A percentile compares a stretch with the other conserved stretches of the same genome.
phyloP scores from a whole-genome alignment of 768 basidiomycete species.

The Paxillus involutus region DNA sequence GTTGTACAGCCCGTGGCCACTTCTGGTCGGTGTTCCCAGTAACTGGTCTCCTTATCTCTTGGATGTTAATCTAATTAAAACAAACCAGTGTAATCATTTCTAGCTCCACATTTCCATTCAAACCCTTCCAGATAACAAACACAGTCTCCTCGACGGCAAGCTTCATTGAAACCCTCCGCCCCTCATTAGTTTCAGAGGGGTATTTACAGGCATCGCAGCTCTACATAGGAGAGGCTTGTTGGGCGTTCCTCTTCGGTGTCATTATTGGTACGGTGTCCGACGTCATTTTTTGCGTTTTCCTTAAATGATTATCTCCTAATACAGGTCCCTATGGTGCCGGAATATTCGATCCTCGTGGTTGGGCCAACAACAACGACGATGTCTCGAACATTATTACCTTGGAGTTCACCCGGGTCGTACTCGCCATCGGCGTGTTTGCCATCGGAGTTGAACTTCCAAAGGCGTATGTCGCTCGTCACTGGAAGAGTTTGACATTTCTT shows the following conservation, averaged over 20 bases:
- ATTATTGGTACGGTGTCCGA: conserved; percentile 64
- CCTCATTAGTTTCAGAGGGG: background rate
- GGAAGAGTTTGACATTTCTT: conserved; percentile 85
- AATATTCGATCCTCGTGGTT: conserved; percentile 79
- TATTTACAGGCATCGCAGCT: conserved; percentile 41
- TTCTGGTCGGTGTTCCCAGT: no score
- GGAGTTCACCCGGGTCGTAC: conserved; percentile 86
- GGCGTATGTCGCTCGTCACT: conserved; percentile 92
- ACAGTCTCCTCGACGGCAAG: no score
- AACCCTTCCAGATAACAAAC: no score
- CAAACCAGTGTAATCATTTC: no score
- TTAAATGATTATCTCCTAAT: conserved; percentile 7
- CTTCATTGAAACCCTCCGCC: no score
- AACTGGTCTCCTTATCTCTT: no score
- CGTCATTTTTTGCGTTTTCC: background rate
- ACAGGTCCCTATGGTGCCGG: conserved; percentile 80
- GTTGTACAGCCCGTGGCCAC: no score
- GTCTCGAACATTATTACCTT: conserved; percentile 77
- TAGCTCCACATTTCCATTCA: no score
- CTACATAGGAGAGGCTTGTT: conserved; percentile 95
- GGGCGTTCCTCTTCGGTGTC: conserved; percentile 92
- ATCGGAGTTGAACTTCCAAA: conserved; percentile 98
- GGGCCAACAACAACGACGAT: conserved; percentile 54
- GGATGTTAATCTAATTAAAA: no score
- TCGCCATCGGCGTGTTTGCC: conserved; percentile 96